Evolutionary conservation across 345 rosid species (phyloP), one percentile per base, ranked within the genome.

Genomic region (Chamaenerion angustifolium): DNA sequence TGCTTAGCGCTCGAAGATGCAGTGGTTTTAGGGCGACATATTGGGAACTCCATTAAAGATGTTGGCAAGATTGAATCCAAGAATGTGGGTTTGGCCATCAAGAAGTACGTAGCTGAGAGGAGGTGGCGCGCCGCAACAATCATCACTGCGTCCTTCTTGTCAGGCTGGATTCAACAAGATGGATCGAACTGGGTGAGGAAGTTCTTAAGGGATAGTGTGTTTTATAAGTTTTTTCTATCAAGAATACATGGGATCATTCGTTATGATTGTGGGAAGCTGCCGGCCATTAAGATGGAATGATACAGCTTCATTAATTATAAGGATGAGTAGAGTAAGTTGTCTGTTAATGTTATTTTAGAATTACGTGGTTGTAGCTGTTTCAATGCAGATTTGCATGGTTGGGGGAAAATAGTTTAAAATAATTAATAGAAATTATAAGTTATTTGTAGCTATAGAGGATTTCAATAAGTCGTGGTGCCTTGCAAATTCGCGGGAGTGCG

Each of bases 1-100:
- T 59, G 78, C 13, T 15, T 53, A 0, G 74, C 80, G 0, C 47
- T 69, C 10, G 80, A 76, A 57, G 80, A 76, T 4, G 74, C 69
- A 0, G 73, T 72, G 11, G 69, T 76, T 0, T 48, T 72, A 1
- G 71, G 71, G 12, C 60, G 69, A 16, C 80, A 64, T 63, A 61
- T 72, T 2, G 71, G 68, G 12, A 44, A 48, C 13, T 61, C 54
- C 1, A 11, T 61, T 0, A 52, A 55, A 9, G 13, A 45, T 18
- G 0, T 43, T 6, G 64, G 72, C 4, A 16, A 50, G 8, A 47
- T 49, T 2, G 42, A 40, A 37, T 7, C 42, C 1, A 18, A 7
- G 35, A 63, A 58, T 0, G 48, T 72, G 10, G 48, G 40, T 14
- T 3, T 12, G 16, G 76, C 67, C 4, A 14, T 69, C 3, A 42